Evolutionary conservation across 345 rosid genomes (phyloP), one percentile per base, ranked within the genome.

Genomic region (Populus ilicifolia): DNA sequence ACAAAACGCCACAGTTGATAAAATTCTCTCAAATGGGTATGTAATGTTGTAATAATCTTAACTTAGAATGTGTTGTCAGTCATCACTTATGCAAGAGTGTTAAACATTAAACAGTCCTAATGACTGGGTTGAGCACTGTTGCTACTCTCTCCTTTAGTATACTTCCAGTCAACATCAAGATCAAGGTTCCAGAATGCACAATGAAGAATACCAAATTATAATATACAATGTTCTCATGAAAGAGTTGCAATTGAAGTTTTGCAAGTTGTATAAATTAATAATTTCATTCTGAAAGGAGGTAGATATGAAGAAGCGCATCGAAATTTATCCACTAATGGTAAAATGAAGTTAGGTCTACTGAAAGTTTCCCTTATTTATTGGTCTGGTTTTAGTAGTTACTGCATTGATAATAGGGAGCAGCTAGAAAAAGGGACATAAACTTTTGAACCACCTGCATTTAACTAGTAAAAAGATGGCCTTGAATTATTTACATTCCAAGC

Each of bases 101-200:
- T 21, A 61, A 69, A 63, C 54, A 46, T 41, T 27, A 71, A 65
- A 71, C 8, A 29, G 70, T 59, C 69, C 69, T 65, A 30, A 65
- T 59, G 12, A 59, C 14, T 59, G 14, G 64, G 29, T n/a, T 4
- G 4, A 5, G 20, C 21, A 1, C 39, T 50, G 72, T 44, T 52
- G 43, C 11, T 21, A 36, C 35, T 36, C 6, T 23, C 29, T 59
- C 5, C 64, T 59, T 54, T 23, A 10, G 29, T 59, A 23, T 59
- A 23, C 64, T 59, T 59, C 5, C 14, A 3, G 13, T 33, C 27
- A 54, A 48, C 29, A 39, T 23, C 36, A 33, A 36, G 43, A 46
- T 23, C 48, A 72, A 67, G 25, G 30, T 36, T 36, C 67, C 39
- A 30, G 13, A n/a, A 56, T 8, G 11, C n/a, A 71, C 13, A 35